These are phyloP conservation scores for Phragmites australis DNA, from an alignment of 176 grass and related monocot genomes.

Conservation along the genomic window DNA sequence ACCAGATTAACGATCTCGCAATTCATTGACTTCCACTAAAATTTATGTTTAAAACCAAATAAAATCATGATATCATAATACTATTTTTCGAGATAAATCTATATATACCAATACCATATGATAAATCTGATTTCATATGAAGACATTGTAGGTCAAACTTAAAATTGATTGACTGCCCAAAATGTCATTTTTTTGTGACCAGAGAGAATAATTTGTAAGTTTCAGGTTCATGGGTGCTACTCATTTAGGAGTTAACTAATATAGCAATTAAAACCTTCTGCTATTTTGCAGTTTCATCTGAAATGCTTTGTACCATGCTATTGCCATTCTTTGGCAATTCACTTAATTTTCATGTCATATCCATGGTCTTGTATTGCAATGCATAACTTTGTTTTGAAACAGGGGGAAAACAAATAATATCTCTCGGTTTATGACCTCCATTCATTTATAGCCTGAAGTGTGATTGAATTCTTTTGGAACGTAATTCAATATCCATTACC, in stretches of 20 bases:
- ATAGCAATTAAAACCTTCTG: not conserved
- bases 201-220: not conserved
- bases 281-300: not conserved
- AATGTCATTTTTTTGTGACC: too few species aligned
- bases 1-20: not conserved
- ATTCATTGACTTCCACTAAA: not conserved
- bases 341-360: not conserved
- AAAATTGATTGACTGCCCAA: not conserved
- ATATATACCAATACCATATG: not conserved
- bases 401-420: not conserved
- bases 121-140: not conserved
- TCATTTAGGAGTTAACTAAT: conserved; percentile 4
- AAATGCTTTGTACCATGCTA: not conserved
- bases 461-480: not conserved
- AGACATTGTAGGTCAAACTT: not conserved
- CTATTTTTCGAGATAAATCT: too few species aligned
- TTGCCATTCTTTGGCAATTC: not conserved
- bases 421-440: not conserved
- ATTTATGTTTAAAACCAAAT: not conserved
- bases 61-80: not conserved
- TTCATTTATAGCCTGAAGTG: not conserved
- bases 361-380: not conserved
- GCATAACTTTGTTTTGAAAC: not conserved
- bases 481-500: not conserved
- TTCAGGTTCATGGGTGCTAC: not conserved